phyloP scores from a whole-genome alignment of 768 basidiomycete genomes.

The Gautieria morchelliformis region DNA sequence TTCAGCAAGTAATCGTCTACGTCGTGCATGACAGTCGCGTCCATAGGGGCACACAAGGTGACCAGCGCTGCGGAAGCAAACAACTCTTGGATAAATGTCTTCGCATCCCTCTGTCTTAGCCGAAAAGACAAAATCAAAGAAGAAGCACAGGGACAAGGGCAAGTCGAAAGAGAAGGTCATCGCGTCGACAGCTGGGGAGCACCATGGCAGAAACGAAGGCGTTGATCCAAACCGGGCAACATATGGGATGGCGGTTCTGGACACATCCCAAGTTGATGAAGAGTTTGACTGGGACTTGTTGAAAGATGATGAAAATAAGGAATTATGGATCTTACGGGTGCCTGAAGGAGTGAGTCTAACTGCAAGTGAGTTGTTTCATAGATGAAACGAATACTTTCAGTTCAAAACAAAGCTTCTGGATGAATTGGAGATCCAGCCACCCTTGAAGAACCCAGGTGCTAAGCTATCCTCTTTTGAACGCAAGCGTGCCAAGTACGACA shows the following conservation, averaged over 20 bases:
- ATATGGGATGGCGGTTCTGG: conserved; percentile 36
- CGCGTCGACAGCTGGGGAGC: background rate
- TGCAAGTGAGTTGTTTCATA: background rate
- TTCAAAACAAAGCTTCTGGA: conserved; percentile 59
- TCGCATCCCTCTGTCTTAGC: background rate
- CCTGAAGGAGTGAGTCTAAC: conserved; percentile 49
- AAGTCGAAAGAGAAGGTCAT: background rate
- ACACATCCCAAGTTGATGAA: conserved; percentile 30
- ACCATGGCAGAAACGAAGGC: conserved; percentile 2
- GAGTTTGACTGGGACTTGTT: conserved; percentile 65
- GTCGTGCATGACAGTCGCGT: too few relatives aligned
- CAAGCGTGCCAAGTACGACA: conserved; percentile 48
- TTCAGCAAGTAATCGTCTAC: background rate
- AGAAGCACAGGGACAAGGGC: background rate
- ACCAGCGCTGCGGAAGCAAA: background rate
- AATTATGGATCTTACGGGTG: conserved; percentile 63
- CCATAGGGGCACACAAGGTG: too few relatives aligned
- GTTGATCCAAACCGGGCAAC: conserved; percentile 48
- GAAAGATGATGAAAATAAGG: conserved; percentile 42
- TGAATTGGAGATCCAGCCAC: conserved; percentile 31
- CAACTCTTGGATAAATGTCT: background rate
- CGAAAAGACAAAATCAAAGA: background rate
- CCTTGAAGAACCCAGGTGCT: conserved; percentile 23
- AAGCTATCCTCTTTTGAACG: conserved; percentile 41
- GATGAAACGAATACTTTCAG: conserved; percentile 24